A percentile compares a stretch with the other conserved stretches of the same genome.
Evolutionary conservation across 164 flowering plant genomes (phyloP).

Genomic region (Echeveria elegans): DNA sequence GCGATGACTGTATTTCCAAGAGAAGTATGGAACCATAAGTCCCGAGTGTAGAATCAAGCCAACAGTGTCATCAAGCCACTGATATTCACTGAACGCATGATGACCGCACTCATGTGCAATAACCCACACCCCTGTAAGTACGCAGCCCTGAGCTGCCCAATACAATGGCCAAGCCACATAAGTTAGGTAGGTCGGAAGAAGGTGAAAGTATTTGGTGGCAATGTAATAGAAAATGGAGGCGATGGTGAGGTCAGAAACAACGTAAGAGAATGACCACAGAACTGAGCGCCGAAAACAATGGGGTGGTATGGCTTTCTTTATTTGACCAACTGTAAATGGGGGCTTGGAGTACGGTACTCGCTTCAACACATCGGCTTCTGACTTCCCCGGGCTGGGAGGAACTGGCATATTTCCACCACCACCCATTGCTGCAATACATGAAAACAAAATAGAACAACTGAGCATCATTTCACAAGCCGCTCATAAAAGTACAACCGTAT

Average conservation of each 20-base stretch:
- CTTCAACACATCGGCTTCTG: conserved; percentile 17
- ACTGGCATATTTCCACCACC: conserved; percentile 57
- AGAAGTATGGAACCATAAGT: conserved; percentile 82
- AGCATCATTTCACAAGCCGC: background rate
- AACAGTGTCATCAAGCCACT: conserved; percentile 79
- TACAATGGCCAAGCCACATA: conserved; percentile 62
- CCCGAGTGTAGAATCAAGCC: conserved; percentile 66
- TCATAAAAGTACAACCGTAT: background rate
- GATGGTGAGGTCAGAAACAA: conserved; percentile 45
- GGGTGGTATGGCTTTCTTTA: conserved; percentile 80
- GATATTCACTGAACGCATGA: conserved; percentile 79
- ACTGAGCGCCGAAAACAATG: conserved; percentile 77
- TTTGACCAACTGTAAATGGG: conserved; percentile 51
- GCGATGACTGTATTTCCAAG: conserved; percentile 86
- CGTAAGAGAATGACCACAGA: conserved; percentile 61
- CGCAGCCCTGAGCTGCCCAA: conserved; percentile 58
- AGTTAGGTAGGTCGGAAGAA: conserved; percentile 37
- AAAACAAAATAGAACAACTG: background rate
- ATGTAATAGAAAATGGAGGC: conserved; percentile 38
- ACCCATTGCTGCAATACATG: conserved; percentile 41
- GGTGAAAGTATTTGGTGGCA: conserved; percentile 43
- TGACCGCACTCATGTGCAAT: conserved; percentile 93
- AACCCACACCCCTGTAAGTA: conserved; percentile 80
- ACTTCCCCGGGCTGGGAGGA: conserved; percentile 25
- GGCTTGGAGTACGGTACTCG: conserved; percentile 57